Evolutionary conservation across 371 early-diverging fungal species (phyloP).

Genomic region (Mucor racemosus): DNA sequence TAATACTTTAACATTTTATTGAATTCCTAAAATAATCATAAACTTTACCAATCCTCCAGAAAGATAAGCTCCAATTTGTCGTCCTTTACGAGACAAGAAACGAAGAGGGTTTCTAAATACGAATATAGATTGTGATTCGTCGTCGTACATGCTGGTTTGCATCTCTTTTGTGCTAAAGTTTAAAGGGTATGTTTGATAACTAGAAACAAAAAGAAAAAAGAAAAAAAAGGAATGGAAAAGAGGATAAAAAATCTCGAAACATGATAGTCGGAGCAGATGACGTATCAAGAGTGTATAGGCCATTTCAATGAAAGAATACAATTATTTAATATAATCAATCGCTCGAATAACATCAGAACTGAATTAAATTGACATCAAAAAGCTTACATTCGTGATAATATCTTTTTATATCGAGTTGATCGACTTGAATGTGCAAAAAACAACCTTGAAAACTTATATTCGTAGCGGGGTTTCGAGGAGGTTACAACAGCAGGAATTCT

Average conservation of each 20-base stretch:
- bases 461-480: too few species aligned
- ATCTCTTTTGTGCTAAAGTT: background rate
- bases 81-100: conserved; percentile 55
- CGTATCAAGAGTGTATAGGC: background rate
- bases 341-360: too few species aligned
- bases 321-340: background rate
- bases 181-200: background rate
- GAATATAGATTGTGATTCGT: conserved; percentile 51
- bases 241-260: conserved; percentile 21
- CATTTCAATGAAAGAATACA: background rate
- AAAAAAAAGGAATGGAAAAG: conserved; percentile 24
- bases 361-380: too few species aligned
- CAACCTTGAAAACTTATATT: too few species aligned
- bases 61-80: conserved; percentile 56
- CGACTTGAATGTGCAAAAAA: too few species aligned
- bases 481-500: too few species aligned
- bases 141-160: conserved; percentile 35
- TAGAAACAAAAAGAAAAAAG: background rate
- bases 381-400: too few species aligned
- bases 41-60: conserved; percentile 58
- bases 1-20: background rate
- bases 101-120: conserved; percentile 47
- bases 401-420: too few species aligned
- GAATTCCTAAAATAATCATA: too few species aligned
- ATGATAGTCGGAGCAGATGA: conserved; percentile 3